These are phyloP conservation scores for Candida montana DNA, from an alignment of 805 yeast species.

Conservation along the genomic window DNA sequence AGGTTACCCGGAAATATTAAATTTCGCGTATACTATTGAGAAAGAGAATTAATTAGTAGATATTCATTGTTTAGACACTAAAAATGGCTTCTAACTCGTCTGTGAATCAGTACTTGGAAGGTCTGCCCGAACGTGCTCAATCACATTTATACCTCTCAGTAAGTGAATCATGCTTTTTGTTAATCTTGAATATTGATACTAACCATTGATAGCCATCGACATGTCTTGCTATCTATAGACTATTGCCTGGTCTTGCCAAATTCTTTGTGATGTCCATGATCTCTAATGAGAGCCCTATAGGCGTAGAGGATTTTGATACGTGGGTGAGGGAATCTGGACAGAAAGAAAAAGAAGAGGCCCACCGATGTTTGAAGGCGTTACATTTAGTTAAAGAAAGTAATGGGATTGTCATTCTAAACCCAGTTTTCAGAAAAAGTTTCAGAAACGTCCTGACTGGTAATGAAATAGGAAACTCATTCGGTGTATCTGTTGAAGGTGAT, in stretches of 20 bases:
- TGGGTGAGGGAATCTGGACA: constrained; percentile 66
- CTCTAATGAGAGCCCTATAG: constrained; percentile 70
- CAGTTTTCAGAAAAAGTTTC: constrained; percentile 69
- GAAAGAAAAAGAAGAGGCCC: constrained; percentile 60
- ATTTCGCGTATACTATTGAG: too few relatives aligned
- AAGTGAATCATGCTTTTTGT: too few relatives aligned
- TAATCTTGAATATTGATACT: not conserved
- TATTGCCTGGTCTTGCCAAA: constrained; percentile 85
- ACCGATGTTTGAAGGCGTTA: constrained; percentile 68
- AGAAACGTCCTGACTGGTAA: constrained; percentile 84
- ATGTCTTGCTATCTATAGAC: constrained; percentile 85
- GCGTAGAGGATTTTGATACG: constrained; percentile 59
- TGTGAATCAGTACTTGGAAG: constrained; percentile 85
- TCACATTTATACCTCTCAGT: constrained; percentile 67
- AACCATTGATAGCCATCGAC: constrained; percentile 61
- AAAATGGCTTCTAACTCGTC: constrained; percentile 33
- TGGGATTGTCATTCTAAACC: constrained; percentile 51
- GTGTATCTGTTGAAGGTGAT: constrained; percentile 54
- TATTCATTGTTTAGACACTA: too few relatives aligned
- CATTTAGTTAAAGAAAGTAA: constrained; percentile 64
- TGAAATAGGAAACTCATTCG: constrained; percentile 62
- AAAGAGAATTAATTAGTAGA: too few relatives aligned
- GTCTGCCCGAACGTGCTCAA: constrained; percentile 83
- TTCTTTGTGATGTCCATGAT: constrained; percentile 83
- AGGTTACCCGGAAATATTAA: constrained; percentile 16